Evolutionary conservation across 192 early-diverging fungal species (phyloP).

Genomic region (Jimgerdemannia lactiflua): DNA sequence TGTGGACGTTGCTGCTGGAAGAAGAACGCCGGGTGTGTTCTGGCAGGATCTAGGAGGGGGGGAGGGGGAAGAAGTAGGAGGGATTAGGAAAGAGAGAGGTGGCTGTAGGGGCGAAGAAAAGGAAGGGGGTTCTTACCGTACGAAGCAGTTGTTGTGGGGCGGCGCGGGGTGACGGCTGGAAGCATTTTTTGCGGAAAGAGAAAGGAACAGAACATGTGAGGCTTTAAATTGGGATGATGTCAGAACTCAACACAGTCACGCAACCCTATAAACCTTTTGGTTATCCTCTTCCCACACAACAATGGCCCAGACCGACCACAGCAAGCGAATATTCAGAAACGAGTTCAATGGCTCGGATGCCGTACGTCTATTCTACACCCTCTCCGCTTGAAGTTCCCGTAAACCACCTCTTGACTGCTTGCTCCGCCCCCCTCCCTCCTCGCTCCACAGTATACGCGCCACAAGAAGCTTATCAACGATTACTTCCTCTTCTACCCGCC

Average conservation of each 20-base stretch:
- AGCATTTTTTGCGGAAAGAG: background rate
- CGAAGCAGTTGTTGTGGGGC: background rate
- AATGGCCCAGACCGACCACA: conserved; percentile 13
- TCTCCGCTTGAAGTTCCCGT: background rate
- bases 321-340: conserved; percentile 28
- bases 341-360: conserved; percentile 42
- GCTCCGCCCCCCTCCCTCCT: background rate
- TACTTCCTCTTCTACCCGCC: conserved; percentile 45
- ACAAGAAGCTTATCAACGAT: conserved; percentile 57
- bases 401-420: background rate
- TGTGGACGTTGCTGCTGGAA: background rate
- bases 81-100: background rate
- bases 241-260: background rate
- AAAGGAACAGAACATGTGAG: background rate
- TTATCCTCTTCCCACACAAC: background rate
- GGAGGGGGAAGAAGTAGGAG: background rate
- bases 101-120: too few relatives aligned
- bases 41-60: background rate
- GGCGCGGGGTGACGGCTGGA: background rate
- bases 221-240: background rate
- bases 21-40: conserved; percentile 3
- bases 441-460: conserved; percentile 41
- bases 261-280: background rate
- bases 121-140: too few relatives aligned
- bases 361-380: conserved; percentile 15